Evolutionary conservation across 2,329 filamentous ascomycete species (phyloP).

Genomic region (Fusarium tjaetaba): DNA sequence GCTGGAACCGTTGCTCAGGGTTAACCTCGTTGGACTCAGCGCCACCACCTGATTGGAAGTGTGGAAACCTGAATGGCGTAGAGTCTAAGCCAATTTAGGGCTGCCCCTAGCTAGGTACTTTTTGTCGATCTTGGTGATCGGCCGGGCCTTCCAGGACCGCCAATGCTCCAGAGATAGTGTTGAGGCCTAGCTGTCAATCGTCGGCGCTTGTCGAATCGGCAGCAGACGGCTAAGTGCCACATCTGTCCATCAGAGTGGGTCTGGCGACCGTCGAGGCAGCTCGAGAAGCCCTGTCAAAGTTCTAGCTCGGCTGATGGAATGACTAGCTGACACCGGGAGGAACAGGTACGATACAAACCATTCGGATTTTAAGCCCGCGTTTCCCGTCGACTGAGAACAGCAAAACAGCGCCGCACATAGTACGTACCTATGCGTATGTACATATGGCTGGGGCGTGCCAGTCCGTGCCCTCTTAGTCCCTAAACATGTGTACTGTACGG

Average conservation of each 20-base stretch:
- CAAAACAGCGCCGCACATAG: background rate
- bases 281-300: conserved; percentile 42
- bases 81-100: conserved; percentile 20
- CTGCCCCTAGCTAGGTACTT: conserved; percentile 30
- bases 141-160: conserved; percentile 26
- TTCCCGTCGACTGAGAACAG: background rate
- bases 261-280: conserved; percentile 29
- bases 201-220: conserved; percentile 32
- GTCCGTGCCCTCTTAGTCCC: background rate
- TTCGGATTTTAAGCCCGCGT: background rate
- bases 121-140: conserved; percentile 43
- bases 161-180: conserved; percentile 31
- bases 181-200: conserved; percentile 40
- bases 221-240: conserved; percentile 37
- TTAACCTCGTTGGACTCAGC: conserved; percentile 12
- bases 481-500: background rate
- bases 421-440: background rate
- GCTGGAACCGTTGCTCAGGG: conserved; percentile 23
- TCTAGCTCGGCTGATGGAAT: conserved; percentile 38
- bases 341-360: background rate
- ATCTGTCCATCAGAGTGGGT: conserved; percentile 19
- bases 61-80: background rate
- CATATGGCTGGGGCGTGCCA: conserved; percentile 4
- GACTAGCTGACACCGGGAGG: background rate
- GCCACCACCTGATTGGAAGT: conserved; percentile 18